phyloP scores from a whole-genome alignment of 129 eudicot species.

The Pulicaria dysenterica region DNA sequence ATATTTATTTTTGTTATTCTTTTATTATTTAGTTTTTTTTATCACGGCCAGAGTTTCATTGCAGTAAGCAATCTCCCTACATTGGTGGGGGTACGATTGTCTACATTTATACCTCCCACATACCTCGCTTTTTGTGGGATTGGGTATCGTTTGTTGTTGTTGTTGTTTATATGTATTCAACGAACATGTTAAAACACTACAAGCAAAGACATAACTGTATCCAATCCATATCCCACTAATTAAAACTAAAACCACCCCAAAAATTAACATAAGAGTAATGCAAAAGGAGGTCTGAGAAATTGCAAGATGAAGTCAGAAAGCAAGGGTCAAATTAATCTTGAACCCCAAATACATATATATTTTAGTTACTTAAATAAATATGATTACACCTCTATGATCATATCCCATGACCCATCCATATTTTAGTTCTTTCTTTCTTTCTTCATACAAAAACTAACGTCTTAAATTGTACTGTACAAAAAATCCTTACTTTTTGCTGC shows the following conservation, averaged over 20 bases:
- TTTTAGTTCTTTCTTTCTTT: slow-evolving; percentile 16
- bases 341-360: slow-evolving; percentile 25
- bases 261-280: not conserved
- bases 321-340: slow-evolving; percentile 33
- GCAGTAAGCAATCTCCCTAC: no score
- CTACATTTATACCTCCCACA: no score
- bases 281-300: not conserved
- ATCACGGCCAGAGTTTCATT: no score
- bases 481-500: slow-evolving; percentile 26
- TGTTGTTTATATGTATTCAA: no score
- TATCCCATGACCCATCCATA: slow-evolving; percentile 12
- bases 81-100: no score
- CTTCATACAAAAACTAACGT: slow-evolving; percentile 21
- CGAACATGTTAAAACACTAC: no score
- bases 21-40: no score
- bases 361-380: not conserved
- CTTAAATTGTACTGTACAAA: slow-evolving; percentile 33
- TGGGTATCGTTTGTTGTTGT: no score
- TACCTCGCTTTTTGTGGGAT: no score
- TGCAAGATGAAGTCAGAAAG: slow-evolving; percentile 15
- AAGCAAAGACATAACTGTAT: no score
- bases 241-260: not conserved
- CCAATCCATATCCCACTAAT: not conserved
- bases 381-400: slow-evolving; percentile 22
- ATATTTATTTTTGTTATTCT: no score